phyloP scores from a whole-genome alignment of 148 eudicot species.

The Nyssa sinensis region DNA sequence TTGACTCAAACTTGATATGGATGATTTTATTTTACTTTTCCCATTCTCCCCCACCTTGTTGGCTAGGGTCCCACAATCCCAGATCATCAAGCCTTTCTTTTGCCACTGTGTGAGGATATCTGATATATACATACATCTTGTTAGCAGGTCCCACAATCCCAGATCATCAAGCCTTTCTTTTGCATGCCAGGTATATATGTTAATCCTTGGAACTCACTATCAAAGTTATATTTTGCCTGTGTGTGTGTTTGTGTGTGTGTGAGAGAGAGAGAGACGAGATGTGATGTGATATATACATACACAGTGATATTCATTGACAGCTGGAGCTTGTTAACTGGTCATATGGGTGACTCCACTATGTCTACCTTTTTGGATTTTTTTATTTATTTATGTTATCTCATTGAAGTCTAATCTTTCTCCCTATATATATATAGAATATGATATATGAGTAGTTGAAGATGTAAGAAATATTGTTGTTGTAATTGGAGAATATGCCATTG shows the following conservation, averaged over 20 bases:
- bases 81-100: not conserved
- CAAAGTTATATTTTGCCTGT: no score
- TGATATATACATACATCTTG: no score
- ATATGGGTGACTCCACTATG: not conserved
- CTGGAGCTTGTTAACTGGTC: not conserved
- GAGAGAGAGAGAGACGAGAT: not conserved
- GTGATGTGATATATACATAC: not conserved
- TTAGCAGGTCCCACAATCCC: no score
- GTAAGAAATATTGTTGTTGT: not conserved
- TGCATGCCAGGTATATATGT: conserved; percentile 4
- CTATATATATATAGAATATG: not conserved
- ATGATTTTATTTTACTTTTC: no score
- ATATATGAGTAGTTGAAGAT: not conserved
- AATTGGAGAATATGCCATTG: not conserved
- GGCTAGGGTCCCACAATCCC: not conserved
- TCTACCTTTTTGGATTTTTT: conserved; percentile 4
- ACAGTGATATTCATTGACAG: not conserved
- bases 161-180: no score
- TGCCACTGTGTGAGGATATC: no score
- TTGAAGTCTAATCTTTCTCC: not conserved
- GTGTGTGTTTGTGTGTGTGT: not conserved
- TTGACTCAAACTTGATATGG: conserved; percentile 1
- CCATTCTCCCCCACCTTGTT: not conserved
- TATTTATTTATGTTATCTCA: not conserved
- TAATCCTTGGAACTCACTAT: not conserved